phyloP scores from a whole-genome alignment of 2,329 filamentous ascomycete species.

The Xylariaceae sp. region DNA sequence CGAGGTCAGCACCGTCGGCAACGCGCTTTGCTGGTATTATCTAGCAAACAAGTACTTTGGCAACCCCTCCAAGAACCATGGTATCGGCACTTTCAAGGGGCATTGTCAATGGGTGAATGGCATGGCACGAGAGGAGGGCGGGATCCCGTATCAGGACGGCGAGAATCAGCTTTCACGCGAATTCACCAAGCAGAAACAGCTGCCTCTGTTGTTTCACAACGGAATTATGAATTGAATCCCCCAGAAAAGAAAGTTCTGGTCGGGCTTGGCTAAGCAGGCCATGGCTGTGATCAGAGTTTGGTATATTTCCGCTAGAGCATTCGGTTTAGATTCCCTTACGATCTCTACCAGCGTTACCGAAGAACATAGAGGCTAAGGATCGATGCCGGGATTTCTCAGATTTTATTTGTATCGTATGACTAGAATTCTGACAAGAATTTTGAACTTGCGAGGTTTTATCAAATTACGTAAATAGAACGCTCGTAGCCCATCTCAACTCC shows the following conservation, averaged over 20 bases:
- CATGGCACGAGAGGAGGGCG: slow-evolving; percentile 68
- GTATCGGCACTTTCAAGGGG: slow-evolving; percentile 52
- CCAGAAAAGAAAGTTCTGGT: neutral
- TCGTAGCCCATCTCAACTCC: neutral
- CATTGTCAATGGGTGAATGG: slow-evolving; percentile 73
- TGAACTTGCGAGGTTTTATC: slow-evolving; percentile 7
- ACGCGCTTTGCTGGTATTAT: slow-evolving; percentile 76
- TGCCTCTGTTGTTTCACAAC: slow-evolving; percentile 9
- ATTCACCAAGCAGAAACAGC: slow-evolving; percentile 39
- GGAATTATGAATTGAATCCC: neutral
- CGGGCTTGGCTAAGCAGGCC: neutral
- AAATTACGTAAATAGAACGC: slow-evolving; percentile 21
- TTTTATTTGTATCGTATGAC: slow-evolving; percentile 17
- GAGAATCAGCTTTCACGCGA: slow-evolving; percentile 64
- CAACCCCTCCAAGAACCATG: slow-evolving; percentile 48
- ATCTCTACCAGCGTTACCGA: neutral
- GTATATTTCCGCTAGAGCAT: neutral
- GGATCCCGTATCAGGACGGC: slow-evolving; percentile 56
- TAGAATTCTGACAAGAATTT: neutral
- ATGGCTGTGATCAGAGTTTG: neutral
- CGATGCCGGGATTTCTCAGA: neutral
- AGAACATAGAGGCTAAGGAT: neutral
- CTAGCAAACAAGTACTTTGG: slow-evolving; percentile 69
- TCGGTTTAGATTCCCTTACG: neutral
- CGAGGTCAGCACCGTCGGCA: slow-evolving; percentile 80